These are phyloP conservation scores for Astrothelium subdiscretum DNA, from an alignment of 495 filamentous ascomycete genomes.

Conservation along the genomic window DNA sequence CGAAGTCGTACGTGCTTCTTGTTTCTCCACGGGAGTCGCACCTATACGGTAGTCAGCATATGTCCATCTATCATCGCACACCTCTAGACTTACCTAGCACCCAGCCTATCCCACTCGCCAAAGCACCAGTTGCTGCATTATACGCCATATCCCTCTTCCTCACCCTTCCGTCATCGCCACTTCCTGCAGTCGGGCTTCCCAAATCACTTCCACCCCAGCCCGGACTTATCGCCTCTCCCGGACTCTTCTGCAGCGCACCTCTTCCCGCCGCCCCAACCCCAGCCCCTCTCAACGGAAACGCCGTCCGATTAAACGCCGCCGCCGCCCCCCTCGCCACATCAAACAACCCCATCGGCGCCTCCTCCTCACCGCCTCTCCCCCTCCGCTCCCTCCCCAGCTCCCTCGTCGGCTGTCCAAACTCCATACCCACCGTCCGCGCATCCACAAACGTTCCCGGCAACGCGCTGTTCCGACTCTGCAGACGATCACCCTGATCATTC, in stretches of 20 bases:
- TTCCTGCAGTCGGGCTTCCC: slow-evolving; percentile 15
- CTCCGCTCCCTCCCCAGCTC: slow-evolving; percentile 18
- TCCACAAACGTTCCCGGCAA: slow-evolving; percentile 17
- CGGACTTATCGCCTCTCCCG: slow-evolving; percentile 4
- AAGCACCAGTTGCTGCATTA: slow-evolving; percentile 27
- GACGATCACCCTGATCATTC: slow-evolving; percentile 51
- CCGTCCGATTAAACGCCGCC: slow-evolving; percentile 55
- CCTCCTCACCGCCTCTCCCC: slow-evolving; percentile 45
- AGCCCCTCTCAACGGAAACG: slow-evolving; percentile 40
- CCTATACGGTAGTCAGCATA: neutral
- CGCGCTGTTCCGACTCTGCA: slow-evolving; percentile 7
- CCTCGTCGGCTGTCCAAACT: slow-evolving; percentile 13
- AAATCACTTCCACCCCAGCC: slow-evolving; percentile 16
- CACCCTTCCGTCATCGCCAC: slow-evolving; percentile 20
- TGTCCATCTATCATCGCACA: no score
- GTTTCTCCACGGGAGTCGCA: slow-evolving; percentile 7
- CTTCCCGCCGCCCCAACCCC: slow-evolving; percentile 7
- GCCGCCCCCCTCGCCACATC: slow-evolving; percentile 79
- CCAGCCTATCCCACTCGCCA: slow-evolving; percentile 33
- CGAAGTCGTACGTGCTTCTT: neutral
- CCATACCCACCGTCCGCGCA: slow-evolving; percentile 10
- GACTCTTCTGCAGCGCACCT: slow-evolving; percentile 1
- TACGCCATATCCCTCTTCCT: slow-evolving; percentile 32
- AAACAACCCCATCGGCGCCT: slow-evolving; percentile 88
- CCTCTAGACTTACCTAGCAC: slow-evolving; percentile 21